A percentile compares a stretch with the other conserved stretches of the same genome.
Evolutionary conservation across 2,329 filamentous ascomycete genomes (phyloP).

Genomic region (Juglanconis sp.): DNA sequence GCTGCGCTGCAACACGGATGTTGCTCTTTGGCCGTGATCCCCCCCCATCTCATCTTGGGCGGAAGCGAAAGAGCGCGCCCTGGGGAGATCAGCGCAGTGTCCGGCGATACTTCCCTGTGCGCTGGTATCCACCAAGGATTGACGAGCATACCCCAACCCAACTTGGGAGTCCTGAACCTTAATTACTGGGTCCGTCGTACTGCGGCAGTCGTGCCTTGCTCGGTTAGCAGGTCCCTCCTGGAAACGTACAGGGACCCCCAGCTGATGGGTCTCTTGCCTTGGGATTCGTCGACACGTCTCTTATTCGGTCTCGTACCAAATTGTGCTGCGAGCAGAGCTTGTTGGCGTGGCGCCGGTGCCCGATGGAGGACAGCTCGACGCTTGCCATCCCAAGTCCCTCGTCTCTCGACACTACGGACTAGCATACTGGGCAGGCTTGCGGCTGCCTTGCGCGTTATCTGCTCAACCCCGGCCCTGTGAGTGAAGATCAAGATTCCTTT

Average conservation of each 20-base stretch:
- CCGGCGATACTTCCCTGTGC: constrained; percentile 11
- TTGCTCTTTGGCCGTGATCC: constrained; percentile 8
- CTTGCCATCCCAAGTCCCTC: background rate
- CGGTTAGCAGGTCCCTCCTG: background rate
- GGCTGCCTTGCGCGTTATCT: background rate
- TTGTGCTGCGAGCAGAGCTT: background rate
- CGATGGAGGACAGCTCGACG: background rate
- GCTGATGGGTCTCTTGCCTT: constrained; percentile 2
- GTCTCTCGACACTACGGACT: background rate
- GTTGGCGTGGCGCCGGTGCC: constrained; percentile 7
- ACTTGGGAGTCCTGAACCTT: constrained; percentile 13
- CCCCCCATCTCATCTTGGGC: constrained; percentile 7
- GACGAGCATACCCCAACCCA: background rate
- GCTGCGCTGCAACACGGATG: constrained; percentile 6
- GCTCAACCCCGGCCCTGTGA: background rate
- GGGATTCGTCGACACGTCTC: constrained; percentile 12
- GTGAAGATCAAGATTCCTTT: background rate
- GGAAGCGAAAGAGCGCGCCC: constrained; percentile 2
- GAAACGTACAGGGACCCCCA: background rate
- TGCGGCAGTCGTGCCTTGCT: background rate
- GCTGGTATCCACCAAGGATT: background rate
- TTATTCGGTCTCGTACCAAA: background rate
- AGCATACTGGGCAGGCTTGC: background rate
- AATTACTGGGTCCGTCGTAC: background rate
- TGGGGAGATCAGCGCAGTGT: background rate